A percentile compares a stretch with the other conserved stretches of the same genome.
Conservation (phyloP, 306 rosid genomes). For the Corylus avellana region DNA sequence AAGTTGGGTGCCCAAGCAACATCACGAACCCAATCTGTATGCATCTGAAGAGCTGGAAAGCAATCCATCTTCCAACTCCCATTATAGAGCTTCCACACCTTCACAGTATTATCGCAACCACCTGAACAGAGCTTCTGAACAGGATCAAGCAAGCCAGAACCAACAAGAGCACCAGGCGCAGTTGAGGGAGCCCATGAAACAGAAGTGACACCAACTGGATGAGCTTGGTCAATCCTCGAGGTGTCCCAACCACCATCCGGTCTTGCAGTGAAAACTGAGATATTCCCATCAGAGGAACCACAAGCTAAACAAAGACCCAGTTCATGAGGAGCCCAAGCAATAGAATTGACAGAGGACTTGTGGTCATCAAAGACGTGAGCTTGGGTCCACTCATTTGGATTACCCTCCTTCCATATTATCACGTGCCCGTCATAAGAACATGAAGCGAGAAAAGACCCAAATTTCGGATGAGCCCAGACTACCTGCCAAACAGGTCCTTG, state of each 20-base stretch:
- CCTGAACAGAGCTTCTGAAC: constrained; percentile 88
- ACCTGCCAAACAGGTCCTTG: constrained; percentile 92
- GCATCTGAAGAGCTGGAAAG: constrained; percentile 86
- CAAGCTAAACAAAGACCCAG: constrained; percentile 81
- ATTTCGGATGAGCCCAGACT: constrained; percentile 83
- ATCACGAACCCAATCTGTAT: constrained; percentile 83
- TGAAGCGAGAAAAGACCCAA: constrained; percentile 73
- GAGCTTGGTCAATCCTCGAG: constrained; percentile 72
- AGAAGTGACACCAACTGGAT: constrained; percentile 86
- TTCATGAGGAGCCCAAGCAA: constrained; percentile 97
- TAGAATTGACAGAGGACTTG: constrained; percentile 75
- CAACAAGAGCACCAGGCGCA: constrained; percentile 78
- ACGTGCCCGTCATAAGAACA: constrained; percentile 77
- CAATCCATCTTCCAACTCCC: constrained; percentile 91
- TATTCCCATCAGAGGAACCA: constrained; percentile 86
- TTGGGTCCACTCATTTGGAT: constrained; percentile 73
- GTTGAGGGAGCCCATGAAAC: constrained; percentile 91
- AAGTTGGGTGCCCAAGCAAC: constrained; percentile 94
- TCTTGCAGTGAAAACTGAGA: constrained; percentile 70
- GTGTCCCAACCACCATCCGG: constrained; percentile 86
- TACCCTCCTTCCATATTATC: constrained; percentile 86
- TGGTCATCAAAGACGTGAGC: constrained; percentile 72
- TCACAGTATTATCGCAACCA: constrained; percentile 86
- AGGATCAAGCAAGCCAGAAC: constrained; percentile 74
- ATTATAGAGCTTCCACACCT: constrained; percentile 74